Conservation (phyloP, 805 yeast genomes). For the Wickerhamomyces bisporus region DNA sequence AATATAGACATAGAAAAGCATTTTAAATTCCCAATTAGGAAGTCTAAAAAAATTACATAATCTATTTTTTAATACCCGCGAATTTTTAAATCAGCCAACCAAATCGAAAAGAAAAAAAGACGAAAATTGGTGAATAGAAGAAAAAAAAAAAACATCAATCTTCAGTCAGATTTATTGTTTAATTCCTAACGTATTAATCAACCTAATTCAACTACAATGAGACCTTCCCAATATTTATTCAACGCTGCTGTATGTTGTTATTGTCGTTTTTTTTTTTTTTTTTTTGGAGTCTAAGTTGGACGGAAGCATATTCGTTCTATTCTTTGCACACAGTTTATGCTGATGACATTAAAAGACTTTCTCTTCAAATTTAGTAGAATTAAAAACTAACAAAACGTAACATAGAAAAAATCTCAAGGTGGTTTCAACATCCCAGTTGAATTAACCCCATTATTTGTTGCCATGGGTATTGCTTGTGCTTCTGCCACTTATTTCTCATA, state of each 20-base stretch:
- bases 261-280: not conserved
- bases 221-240: conserved; percentile 43
- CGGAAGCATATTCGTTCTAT: not conserved
- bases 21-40: not conserved
- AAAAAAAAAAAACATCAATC: conserved; percentile 1
- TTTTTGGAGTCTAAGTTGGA: not conserved
- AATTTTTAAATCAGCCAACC: conserved; percentile 10
- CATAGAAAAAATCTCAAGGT: conserved; percentile 32
- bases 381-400: conserved; percentile 10
- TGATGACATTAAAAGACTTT: not conserved
- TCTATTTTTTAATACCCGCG: too few relatives aligned
- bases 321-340: not conserved
- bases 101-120: conserved; percentile 6
- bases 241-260: conserved; percentile 40
- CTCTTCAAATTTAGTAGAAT: too few relatives aligned
- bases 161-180: too few relatives aligned
- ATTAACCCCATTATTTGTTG: conserved; percentile 52
- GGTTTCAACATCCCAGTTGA: conserved; percentile 44
- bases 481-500: conserved; percentile 47
- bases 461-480: conserved; percentile 48
- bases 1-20: not conserved
- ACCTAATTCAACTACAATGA: conserved; percentile 33
- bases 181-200: not conserved
- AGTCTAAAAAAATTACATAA: too few relatives aligned
- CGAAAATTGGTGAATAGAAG: not conserved